Percentiles rank a stretch among this genome's conserved stretches.
Conservation (phyloP, 2,329 filamentous ascomycete species). For the Calonectria multiphialidica region DNA sequence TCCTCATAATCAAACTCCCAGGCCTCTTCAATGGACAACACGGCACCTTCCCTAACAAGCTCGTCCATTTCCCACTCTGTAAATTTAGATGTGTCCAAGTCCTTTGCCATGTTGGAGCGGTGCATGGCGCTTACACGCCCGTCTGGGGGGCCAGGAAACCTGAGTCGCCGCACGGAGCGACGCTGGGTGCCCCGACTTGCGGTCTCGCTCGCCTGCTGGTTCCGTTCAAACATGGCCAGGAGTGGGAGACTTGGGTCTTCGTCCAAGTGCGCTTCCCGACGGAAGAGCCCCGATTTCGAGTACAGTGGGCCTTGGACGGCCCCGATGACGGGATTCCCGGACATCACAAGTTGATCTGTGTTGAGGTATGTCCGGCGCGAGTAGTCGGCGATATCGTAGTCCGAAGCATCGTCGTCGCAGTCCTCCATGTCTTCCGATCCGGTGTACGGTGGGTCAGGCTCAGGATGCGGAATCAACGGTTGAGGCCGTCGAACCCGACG, state of each 20-base stretch:
- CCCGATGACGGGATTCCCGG: constrained; percentile 62
- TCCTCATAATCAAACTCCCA: constrained; percentile 52
- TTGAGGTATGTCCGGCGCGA: constrained; percentile 50
- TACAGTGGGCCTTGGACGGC: constrained; percentile 69
- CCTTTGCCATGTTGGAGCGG: constrained; percentile 39
- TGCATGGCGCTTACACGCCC: constrained; percentile 34
- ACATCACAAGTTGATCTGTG: constrained; percentile 54
- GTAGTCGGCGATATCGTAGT: constrained; percentile 37
- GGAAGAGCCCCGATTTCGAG: constrained; percentile 57
- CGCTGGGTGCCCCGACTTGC: constrained; percentile 40
- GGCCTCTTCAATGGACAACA: constrained; percentile 48
- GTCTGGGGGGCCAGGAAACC: constrained; percentile 26
- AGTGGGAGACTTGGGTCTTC: constrained; percentile 58
- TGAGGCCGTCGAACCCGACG: constrained; percentile 58
- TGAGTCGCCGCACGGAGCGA: constrained; percentile 44
- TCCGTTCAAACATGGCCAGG: constrained; percentile 54
- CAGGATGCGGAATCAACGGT: constrained; percentile 63
- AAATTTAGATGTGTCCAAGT: constrained; percentile 45
- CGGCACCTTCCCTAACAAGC: constrained; percentile 41
- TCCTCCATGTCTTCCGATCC: constrained; percentile 22
- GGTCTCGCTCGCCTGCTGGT: constrained; percentile 57
- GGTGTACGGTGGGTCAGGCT: constrained; percentile 55
- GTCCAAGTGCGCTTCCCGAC: constrained; percentile 61
- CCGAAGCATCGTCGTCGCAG: constrained; percentile 16
- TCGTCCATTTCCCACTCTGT: constrained; percentile 30